Evolutionary conservation across 1,284 basidiomycete species (phyloP).

Genomic region (Ustilago crameri): DNA sequence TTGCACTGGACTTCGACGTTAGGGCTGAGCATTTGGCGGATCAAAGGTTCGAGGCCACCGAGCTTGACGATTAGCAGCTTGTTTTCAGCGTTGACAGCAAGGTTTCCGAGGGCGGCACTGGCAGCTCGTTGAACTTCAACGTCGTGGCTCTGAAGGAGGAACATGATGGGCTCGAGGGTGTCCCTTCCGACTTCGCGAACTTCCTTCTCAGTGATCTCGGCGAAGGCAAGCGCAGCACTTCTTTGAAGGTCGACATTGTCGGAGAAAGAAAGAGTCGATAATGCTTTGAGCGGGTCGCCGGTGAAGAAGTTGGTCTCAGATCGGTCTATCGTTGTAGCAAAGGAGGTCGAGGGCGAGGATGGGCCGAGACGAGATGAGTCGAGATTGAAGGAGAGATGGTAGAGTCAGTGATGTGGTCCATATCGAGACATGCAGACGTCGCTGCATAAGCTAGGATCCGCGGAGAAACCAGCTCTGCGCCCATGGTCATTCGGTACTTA

Average conservation of each 20-base stretch:
- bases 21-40: slow-evolving; percentile 97
- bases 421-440: no score
- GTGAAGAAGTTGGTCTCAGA: slow-evolving; percentile 69
- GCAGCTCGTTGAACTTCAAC: slow-evolving; percentile 98
- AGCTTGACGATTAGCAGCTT: slow-evolving; percentile 98
- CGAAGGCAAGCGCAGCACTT: slow-evolving; percentile 96
- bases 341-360: background rate
- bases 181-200: slow-evolving; percentile 95
- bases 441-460: no score
- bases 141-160: slow-evolving; percentile 96
- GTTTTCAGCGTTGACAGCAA: slow-evolving; percentile 99
- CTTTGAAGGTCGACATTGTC: slow-evolving; percentile 99
- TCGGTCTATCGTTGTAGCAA: slow-evolving; percentile 46
- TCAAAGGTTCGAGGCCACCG: slow-evolving; percentile 95
- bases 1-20: slow-evolving; percentile 99
- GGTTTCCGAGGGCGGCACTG: slow-evolving; percentile 96
- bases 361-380: no score
- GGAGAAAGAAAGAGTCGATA: slow-evolving; percentile 97
- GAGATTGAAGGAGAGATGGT: no score
- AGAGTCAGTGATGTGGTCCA: no score
- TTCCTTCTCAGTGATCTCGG: slow-evolving; percentile 99
- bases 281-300: slow-evolving; percentile 83
- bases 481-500: no score
- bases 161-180: slow-evolving; percentile 97
- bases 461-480: no score